Conservation (phyloP, 2,329 filamentous ascomycete genomes). For the Epichloe baconii region DNA sequence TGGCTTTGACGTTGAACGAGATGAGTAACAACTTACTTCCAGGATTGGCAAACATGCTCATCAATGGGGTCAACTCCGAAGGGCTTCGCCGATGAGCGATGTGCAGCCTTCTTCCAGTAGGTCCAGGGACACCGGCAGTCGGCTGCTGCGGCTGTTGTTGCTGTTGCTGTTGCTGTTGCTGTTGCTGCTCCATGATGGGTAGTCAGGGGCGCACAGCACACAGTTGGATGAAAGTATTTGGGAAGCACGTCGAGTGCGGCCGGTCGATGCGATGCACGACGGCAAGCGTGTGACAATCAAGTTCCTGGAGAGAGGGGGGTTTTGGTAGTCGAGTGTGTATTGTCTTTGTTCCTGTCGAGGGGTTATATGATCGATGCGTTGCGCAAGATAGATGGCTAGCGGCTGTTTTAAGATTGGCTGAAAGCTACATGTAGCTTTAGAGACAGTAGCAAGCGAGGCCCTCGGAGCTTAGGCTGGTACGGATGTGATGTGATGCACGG, state of each 20-base stretch:
- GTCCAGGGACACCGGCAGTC: conserved; percentile 51
- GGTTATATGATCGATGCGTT: not conserved
- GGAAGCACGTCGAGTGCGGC: conserved; percentile 29
- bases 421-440: conserved; percentile 6
- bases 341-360: not conserved
- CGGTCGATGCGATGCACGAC: conserved; percentile 3
- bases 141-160: conserved; percentile 42
- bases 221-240: not conserved
- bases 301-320: not conserved
- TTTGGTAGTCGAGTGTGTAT: not conserved
- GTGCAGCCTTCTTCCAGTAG: conserved; percentile 79
- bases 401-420: not conserved
- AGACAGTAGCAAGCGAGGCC: conserved; percentile 10
- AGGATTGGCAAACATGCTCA: conserved; percentile 72
- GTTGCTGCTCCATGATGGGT: conserved; percentile 45
- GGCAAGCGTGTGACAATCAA: not conserved
- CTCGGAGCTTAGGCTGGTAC: conserved; percentile 4
- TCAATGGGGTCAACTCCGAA: conserved; percentile 90
- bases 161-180: conserved; percentile 43
- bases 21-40: conserved; percentile 40
- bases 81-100: conserved; percentile 95
- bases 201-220: conserved; percentile 28
- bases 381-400: not conserved
- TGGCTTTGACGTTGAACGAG: not conserved
- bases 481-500: conserved; percentile 13